phyloP scores from a whole-genome alignment of 2,329 filamentous ascomycete genomes.

The Beauveria varroae region DNA sequence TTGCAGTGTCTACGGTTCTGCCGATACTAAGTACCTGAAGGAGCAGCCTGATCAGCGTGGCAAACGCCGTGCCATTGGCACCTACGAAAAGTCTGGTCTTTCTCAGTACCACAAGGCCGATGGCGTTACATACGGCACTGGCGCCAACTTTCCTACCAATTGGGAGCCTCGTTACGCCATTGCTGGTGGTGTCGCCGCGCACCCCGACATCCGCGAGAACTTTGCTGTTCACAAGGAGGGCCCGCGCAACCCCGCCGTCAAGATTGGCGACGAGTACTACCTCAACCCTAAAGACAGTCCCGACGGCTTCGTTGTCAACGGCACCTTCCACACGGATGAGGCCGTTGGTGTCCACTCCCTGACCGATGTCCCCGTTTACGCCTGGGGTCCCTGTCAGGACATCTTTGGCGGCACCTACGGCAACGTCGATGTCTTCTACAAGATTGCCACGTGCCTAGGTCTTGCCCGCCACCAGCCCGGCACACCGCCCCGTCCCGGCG shows the following conservation, averaged over 20 bases:
- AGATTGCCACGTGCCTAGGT: conserved; percentile 62
- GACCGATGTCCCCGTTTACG: conserved; percentile 73
- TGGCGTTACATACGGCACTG: conserved; percentile 62
- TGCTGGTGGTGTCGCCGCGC: conserved; percentile 62
- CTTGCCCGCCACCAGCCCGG: conserved; percentile 28
- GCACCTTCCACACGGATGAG: conserved; percentile 58
- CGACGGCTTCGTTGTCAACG: conserved; percentile 66
- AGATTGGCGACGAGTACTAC: conserved; percentile 48
- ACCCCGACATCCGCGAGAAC: conserved; percentile 70
- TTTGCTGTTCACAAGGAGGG: conserved; percentile 63
- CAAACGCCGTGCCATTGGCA: conserved; percentile 69
- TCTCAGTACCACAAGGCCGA: conserved; percentile 62
- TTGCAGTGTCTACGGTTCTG: conserved; percentile 61
- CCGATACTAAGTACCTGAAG: conserved; percentile 70
- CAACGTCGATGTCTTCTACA: conserved; percentile 68
- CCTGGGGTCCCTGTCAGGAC: conserved; percentile 71
- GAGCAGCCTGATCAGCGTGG: conserved; percentile 57
- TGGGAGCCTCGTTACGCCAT: conserved; percentile 82
- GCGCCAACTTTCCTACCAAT: conserved; percentile 70
- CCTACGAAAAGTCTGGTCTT: conserved; percentile 64
- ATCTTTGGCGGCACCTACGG: conserved; percentile 64
- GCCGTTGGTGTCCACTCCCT: conserved; percentile 67
- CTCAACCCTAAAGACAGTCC: conserved; percentile 60
- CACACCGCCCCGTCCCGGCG: conserved; percentile 1
- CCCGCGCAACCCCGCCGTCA: conserved; percentile 53